Percentiles rank a stretch among this genome's conserved stretches.
These are phyloP conservation scores for Elaeis oleifera DNA, from an alignment of 202 grass and related monocot genomes.

Conservation along the genomic window DNA sequence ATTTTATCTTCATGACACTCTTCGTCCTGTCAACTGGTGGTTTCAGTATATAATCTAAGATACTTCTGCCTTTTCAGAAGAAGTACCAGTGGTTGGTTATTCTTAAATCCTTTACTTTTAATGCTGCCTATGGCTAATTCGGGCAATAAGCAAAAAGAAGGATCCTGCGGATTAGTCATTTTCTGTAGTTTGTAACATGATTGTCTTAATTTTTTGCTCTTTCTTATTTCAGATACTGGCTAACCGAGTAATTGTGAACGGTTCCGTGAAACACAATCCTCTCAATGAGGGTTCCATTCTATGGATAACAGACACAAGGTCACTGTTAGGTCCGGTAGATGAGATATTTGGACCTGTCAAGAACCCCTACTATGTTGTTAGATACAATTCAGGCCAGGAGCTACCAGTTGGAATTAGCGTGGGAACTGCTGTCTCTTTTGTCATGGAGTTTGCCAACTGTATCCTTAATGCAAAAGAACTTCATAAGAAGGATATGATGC, in stretches of 20 bases:
- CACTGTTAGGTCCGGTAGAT: conserved; percentile 62
- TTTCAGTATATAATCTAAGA: too few relatives aligned
- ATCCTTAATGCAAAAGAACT: conserved; percentile 71
- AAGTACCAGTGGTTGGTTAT: too few relatives aligned
- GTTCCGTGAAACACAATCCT: conserved; percentile 66
- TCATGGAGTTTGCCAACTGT: conserved; percentile 59
- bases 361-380: conserved; percentile 70
- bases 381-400: conserved; percentile 66
- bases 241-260: conserved; percentile 79
- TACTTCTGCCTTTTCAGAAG: too few relatives aligned
- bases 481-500: conserved; percentile 66
- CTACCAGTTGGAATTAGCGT: conserved; percentile 57
- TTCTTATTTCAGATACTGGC: conserved; percentile 50
- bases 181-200: too few relatives aligned
- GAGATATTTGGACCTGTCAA: conserved; percentile 94
- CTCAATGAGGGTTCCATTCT: conserved; percentile 90
- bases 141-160: too few relatives aligned
- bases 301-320: conserved; percentile 74
- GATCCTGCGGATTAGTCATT: too few relatives aligned
- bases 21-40: too few relatives aligned
- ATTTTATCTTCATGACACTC: too few relatives aligned
- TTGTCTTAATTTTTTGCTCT: conserved; percentile 3
- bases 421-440: conserved; percentile 65
- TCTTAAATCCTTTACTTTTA: too few relatives aligned
- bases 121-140: too few relatives aligned